Conservation (phyloP, 805 yeast species). For the Dipodascopsis tothii region DNA sequence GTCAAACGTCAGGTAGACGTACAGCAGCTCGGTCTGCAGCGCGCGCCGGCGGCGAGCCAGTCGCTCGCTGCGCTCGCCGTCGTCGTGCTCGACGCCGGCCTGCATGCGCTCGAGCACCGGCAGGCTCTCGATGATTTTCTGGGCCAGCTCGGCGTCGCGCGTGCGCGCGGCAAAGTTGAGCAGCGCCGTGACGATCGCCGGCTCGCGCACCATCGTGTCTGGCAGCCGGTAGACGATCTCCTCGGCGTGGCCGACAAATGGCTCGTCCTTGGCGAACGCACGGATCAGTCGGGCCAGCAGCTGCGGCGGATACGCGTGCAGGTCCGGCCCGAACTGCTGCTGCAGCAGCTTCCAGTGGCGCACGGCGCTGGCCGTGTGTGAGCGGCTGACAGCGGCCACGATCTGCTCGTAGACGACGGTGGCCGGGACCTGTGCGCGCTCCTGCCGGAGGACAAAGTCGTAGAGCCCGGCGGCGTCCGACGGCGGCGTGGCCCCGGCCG, state of each 20-base stretch:
- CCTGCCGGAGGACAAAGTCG: neutral
- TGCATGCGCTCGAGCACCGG: slow-evolving; percentile 2
- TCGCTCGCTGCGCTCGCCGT: neutral
- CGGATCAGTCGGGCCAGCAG: slow-evolving; percentile 7
- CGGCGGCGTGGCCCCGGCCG: neutral
- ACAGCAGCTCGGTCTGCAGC: slow-evolving; percentile 4
- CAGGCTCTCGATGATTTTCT: slow-evolving; percentile 4
- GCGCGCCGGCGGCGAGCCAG: neutral
- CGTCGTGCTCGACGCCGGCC: slow-evolving; percentile 1
- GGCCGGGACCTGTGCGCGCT: slow-evolving; percentile 3
- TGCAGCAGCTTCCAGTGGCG: slow-evolving; percentile 4
- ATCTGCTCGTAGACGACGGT: slow-evolving; percentile 4
- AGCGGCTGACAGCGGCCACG: slow-evolving; percentile 2
- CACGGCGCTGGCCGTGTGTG: slow-evolving; percentile 6
- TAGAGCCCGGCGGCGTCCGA: neutral
- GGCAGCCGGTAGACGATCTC: slow-evolving; percentile 4
- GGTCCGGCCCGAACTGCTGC: neutral
- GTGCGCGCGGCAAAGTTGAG: slow-evolving; percentile 15
- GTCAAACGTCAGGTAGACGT: slow-evolving; percentile 1
- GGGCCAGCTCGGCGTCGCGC: slow-evolving; percentile 5
- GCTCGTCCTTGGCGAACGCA: slow-evolving; percentile 1
- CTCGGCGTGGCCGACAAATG: slow-evolving; percentile 4
- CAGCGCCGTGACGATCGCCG: slow-evolving; percentile 7
- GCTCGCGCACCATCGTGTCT: slow-evolving; percentile 2
- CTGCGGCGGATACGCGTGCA: slow-evolving; percentile 4